Conservation (phyloP, 768 basidiomycete genomes). For the Kondoa subrosea region DNA sequence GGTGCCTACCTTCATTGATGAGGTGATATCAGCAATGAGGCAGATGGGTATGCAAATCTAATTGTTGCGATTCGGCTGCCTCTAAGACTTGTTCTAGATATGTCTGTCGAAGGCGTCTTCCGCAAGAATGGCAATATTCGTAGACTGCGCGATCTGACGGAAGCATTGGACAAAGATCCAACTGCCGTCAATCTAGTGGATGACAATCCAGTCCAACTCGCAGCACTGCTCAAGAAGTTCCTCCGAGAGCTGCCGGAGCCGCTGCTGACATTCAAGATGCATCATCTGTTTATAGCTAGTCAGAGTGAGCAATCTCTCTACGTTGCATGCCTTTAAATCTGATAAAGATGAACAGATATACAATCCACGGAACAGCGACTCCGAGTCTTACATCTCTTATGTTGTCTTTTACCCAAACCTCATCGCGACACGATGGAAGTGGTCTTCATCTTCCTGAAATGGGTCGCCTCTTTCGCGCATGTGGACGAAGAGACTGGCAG, state of each 20-base stretch:
- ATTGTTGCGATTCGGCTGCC: constrained; percentile 6
- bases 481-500: constrained; percentile 92
- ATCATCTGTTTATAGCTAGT: constrained; percentile 68
- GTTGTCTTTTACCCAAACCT: constrained; percentile 70
- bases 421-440: constrained; percentile 97
- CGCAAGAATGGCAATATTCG: constrained; percentile 95
- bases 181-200: constrained; percentile 75
- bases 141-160: constrained; percentile 72
- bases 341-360: constrained; percentile 40
- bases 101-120: constrained; percentile 98
- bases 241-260: constrained; percentile 91
- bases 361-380: constrained; percentile 58
- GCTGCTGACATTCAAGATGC: constrained; percentile 81
- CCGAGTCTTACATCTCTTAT: constrained; percentile 67
- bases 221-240: constrained; percentile 92
- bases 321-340: background rate
- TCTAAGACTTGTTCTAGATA: constrained; percentile 43
- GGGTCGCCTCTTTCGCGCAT: constrained; percentile 98
- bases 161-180: constrained; percentile 86
- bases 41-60: constrained; percentile 71
- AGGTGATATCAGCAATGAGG: constrained; percentile 92
- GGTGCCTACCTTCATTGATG: constrained; percentile 94
- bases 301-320: constrained; percentile 51
- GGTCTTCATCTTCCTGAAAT: constrained; percentile 92
- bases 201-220: constrained; percentile 93